phyloP scores from a whole-genome alignment of 2,329 filamentous ascomycete genomes.

The Aspergillus sp. region DNA sequence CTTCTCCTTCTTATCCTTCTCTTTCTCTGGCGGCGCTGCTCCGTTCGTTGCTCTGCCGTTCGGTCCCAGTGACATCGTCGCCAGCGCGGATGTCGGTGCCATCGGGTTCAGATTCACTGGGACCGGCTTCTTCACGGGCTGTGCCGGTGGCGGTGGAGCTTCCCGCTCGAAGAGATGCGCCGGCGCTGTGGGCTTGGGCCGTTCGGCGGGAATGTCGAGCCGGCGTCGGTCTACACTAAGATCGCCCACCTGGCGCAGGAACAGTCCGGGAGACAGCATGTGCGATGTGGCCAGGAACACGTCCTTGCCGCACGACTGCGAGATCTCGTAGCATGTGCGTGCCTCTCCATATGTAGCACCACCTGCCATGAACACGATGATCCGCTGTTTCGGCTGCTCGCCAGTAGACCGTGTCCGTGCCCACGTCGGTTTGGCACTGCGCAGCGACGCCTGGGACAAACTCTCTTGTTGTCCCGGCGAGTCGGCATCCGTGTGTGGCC shows the following conservation, averaged over 20 bases:
- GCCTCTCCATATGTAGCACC: conserved; percentile 93
- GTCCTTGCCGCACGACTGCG: conserved; percentile 71
- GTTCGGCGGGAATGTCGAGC: conserved; percentile 78
- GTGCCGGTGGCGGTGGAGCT: conserved; percentile 47
- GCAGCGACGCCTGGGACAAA: conserved; percentile 70
- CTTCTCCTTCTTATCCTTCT: conserved; percentile 17
- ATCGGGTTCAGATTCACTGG: conserved; percentile 28
- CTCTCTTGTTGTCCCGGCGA: conserved; percentile 49
- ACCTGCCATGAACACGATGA: conserved; percentile 93
- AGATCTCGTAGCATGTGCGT: conserved; percentile 84
- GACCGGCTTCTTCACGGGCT: conserved; percentile 25
- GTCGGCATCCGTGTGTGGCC: conserved; percentile 61
- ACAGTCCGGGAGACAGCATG: conserved; percentile 85
- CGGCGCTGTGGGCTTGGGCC: conserved; percentile 77
- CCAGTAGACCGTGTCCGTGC: conserved; percentile 75
- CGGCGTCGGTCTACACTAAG: conserved; percentile 72
- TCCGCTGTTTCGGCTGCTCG: conserved; percentile 80
- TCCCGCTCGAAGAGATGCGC: conserved; percentile 81
- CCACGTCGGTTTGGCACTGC: conserved; percentile 93
- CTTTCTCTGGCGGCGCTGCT: conserved; percentile 31
- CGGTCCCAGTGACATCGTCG: conserved; percentile 39
- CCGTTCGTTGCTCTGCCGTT: conserved; percentile 39
- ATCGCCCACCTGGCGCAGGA: conserved; percentile 79
- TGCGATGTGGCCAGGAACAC: conserved; percentile 88
- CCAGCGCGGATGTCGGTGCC: conserved; percentile 37